Evolutionary conservation across 179 eudicot genomes (phyloP).

Genomic region (Amaranthus tricolor): DNA sequence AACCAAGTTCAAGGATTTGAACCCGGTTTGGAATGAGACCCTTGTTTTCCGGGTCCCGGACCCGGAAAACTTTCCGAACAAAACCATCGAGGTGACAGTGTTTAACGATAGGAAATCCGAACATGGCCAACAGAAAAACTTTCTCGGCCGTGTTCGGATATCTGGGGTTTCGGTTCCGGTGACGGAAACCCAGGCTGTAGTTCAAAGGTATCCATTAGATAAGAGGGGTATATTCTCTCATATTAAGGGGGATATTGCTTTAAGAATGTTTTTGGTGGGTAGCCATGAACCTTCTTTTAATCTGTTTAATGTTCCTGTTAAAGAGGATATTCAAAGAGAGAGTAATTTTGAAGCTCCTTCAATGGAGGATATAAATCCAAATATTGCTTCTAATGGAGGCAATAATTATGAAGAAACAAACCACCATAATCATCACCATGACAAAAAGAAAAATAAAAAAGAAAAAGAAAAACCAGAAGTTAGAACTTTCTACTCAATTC

Average conservation of each 20-base stretch:
- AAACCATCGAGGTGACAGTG: slow-evolving; percentile 48
- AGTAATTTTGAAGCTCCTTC: slow-evolving; percentile 8
- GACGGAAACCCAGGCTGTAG: slow-evolving; percentile 39
- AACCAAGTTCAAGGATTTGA: slow-evolving; percentile 61
- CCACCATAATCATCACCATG: slow-evolving; percentile 24
- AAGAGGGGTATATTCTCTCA: slow-evolving; percentile 75
- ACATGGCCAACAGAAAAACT: slow-evolving; percentile 41
- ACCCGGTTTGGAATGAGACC: slow-evolving; percentile 70
- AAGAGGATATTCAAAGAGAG: slow-evolving; percentile 17
- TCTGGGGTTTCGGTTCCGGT: slow-evolving; percentile 54
- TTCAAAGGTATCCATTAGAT: slow-evolving; percentile 76
- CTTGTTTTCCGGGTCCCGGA: slow-evolving; percentile 50
- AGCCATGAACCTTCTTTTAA: slow-evolving; percentile 13
- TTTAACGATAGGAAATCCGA: slow-evolving; percentile 48
- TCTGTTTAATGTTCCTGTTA: not conserved
- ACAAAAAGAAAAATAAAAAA: slow-evolving; percentile 29
- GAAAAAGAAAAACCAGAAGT: slow-evolving; percentile 49
- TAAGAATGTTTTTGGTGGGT: slow-evolving; percentile 39
- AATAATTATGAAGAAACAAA: slow-evolving; percentile 24
- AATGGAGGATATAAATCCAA: slow-evolving; percentile 35
- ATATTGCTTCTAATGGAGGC: slow-evolving; percentile 15
- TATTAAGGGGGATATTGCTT: slow-evolving; percentile 72
- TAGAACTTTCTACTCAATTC: slow-evolving; percentile 67
- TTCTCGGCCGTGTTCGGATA: slow-evolving; percentile 76
- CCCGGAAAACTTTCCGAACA: slow-evolving; percentile 26